A percentile compares a stretch with the other conserved stretches of the same genome.
Conservation (phyloP, 2,329 filamentous ascomycete genomes). For the Talaromyces verruculosus region DNA sequence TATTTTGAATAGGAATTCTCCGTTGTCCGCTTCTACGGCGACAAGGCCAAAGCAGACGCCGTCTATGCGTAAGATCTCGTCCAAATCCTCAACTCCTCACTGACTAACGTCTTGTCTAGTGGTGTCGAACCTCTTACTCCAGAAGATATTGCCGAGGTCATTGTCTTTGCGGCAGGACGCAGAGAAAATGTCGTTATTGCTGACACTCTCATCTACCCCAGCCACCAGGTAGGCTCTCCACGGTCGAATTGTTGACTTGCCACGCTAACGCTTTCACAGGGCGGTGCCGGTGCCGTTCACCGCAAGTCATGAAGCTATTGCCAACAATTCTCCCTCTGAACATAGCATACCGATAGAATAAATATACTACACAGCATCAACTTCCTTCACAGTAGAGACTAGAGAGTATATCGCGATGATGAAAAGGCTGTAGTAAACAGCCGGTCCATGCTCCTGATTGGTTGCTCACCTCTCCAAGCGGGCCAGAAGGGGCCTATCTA, state of each 20-base stretch:
- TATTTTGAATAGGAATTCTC: conserved; percentile 67
- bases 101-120: conserved; percentile 41
- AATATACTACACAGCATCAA: background rate
- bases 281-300: conserved; percentile 21
- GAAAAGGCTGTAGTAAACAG: conserved; percentile 4
- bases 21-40: conserved; percentile 81
- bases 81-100: background rate
- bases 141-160: conserved; percentile 85
- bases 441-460: background rate
- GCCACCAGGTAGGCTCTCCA: conserved; percentile 68
- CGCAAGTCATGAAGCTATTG: conserved; percentile 8
- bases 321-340: background rate
- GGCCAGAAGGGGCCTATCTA: background rate
- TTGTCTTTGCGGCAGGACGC: conserved; percentile 81
- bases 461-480: background rate
- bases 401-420: background rate
- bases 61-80: conserved; percentile 71
- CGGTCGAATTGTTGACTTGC: background rate
- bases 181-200: conserved; percentile 89
- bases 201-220: conserved; percentile 83
- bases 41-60: conserved; percentile 84
- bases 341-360: conserved; percentile 5
- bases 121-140: conserved; percentile 80
- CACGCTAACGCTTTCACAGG: conserved; percentile 8
- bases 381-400: background rate